Evolutionary conservation across 495 filamentous ascomycete genomes (phyloP).

Genomic region (Podospora australis): DNA sequence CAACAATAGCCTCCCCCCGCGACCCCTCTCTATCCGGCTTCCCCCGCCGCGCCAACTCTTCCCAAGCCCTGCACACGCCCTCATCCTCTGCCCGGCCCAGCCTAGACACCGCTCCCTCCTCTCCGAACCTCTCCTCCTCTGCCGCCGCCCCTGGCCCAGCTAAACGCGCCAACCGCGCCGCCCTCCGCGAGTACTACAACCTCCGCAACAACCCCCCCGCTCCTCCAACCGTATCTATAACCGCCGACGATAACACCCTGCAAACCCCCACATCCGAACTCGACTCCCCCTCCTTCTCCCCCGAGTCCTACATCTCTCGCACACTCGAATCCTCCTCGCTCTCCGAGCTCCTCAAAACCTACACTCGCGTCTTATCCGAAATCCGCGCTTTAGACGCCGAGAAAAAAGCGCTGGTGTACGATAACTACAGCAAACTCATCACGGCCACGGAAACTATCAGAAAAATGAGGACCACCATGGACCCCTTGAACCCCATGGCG

Average conservation of each 20-base stretch:
- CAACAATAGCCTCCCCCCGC: conserved; percentile 67
- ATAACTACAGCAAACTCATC: conserved; percentile 96
- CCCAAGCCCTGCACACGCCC: conserved; percentile 46
- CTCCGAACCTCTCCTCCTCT: conserved; percentile 37
- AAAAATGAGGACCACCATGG: conserved; percentile 68
- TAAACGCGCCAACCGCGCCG: conserved; percentile 55
- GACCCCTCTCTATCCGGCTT: conserved; percentile 34
- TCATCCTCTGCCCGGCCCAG: conserved; percentile 31
- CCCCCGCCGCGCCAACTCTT: conserved; percentile 42
- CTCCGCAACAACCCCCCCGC: conserved; percentile 30
- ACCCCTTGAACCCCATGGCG: conserved; percentile 61
- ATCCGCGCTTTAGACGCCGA: conserved; percentile 89
- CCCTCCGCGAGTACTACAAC: conserved; percentile 91
- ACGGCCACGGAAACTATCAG: conserved; percentile 91
- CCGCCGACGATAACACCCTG: conserved; percentile 24
- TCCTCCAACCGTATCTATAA: conserved; percentile 2
- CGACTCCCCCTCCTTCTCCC: conserved; percentile 51
- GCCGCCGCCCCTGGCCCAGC: conserved; percentile 33
- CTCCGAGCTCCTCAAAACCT: conserved; percentile 55
- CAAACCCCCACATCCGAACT: conserved; percentile 43
- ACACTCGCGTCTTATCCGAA: conserved; percentile 63
- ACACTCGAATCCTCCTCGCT: conserved; percentile 60
- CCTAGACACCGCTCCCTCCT: conserved; percentile 43
- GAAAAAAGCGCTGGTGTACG: conserved; percentile 93
- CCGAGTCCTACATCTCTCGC: conserved; percentile 53